Conservation (phyloP, 225 moss, liverwort and hornwort genomes). For the Thuidium tamariscinum region DNA sequence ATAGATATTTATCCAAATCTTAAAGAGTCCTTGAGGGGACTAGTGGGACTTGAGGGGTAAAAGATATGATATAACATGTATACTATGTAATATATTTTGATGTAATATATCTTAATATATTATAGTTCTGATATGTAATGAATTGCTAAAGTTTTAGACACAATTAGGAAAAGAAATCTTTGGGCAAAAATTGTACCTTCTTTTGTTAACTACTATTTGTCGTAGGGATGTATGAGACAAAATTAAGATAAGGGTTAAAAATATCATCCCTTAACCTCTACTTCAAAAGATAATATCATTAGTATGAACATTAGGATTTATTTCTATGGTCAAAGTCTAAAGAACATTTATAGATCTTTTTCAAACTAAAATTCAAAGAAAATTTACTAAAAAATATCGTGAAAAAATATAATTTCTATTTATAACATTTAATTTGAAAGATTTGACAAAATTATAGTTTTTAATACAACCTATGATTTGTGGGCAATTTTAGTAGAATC, state of each 20-base stretch:
- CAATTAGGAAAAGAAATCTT: neutral
- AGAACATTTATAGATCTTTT: neutral
- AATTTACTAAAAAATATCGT: accelerated
- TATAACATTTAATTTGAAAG: neutral
- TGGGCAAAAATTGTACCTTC: neutral
- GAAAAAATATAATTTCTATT: neutral
- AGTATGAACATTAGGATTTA: neutral
- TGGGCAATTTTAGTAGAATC: too few species aligned
- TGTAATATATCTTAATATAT: neutral
- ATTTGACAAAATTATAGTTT: neutral
- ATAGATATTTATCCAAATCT: too few species aligned
- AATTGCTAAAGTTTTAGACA: neutral
- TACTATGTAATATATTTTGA: too few species aligned
- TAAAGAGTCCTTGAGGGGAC: accelerated
- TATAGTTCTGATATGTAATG: neutral
- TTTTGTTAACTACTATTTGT: too few species aligned
- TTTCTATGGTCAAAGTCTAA: accelerated
- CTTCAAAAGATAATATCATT: neutral
- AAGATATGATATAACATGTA: too few species aligned
- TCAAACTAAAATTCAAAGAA: neutral
- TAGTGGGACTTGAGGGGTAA: too few species aligned
- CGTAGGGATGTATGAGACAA: too few species aligned
- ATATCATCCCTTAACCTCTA: too few species aligned
- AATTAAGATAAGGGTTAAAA: too few species aligned
- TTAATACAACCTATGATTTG: too few species aligned